Base-by-base conservation (phyloP, 192 early-diverging fungal genomes). In the Chytriomyces hyalinus region DNA sequence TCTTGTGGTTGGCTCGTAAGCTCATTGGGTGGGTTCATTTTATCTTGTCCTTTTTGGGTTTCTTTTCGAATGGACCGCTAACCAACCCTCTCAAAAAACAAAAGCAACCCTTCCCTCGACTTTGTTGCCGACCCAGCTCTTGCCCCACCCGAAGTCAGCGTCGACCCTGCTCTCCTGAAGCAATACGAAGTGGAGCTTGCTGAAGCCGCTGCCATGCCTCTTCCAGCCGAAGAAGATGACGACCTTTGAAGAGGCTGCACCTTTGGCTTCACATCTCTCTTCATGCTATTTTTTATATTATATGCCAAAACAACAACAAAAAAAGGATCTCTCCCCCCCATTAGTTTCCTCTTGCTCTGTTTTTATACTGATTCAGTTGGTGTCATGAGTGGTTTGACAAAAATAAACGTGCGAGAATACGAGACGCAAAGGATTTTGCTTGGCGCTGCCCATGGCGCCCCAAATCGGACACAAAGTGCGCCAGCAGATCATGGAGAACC, bases 1-100 rank as follows among this genome's bases (percentile, higher is more conserved):
- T 98, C 93, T 90, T 99, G 77, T 99, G 97, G 97, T 93, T 99
- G 75, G 97, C 96, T 36, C 92, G 97, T 75, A 98, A 98, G 92
- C 89, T 99, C 67, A 87, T 93, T 73, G 96, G 83, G 88, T 65
- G 20, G 4, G 63, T 43, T 13, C 24, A 20, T 65, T 13, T 22
- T 22, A 13, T 15, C 13, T 15, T 22, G 24, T 65, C 63, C 17
- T 20, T 65, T 57, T 57, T 17, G 3, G 53, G 13, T 26, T 26
- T 26, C 24, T 26, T 26, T 26, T 26, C 24, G 24, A 26, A n/a
- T 13, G 20, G 1, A 13, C 53, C 4, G 15, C 13, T 59, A 1
- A 70, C 48, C 36, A 36, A 36, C 36, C 2, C 36, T 36, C 36
- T 0, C 36, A 36, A 36, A 36, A 36, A 36, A 36, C 36, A 36